phyloP scores from a whole-genome alignment of 2,329 filamentous ascomycete genomes.

The Davidsoniella neocaledoniae region DNA sequence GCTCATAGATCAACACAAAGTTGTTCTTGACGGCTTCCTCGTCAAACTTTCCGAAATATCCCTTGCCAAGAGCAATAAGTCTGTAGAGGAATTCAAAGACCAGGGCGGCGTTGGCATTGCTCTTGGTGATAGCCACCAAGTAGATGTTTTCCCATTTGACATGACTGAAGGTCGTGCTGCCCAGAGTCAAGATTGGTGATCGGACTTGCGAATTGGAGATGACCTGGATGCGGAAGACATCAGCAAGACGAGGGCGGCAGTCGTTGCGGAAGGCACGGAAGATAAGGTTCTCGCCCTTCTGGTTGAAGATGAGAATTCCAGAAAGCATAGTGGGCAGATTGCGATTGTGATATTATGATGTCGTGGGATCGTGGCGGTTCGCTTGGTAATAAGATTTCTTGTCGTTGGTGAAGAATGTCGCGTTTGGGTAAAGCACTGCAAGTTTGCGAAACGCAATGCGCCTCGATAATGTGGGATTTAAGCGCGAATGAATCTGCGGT shows the following conservation, averaged over 20 bases:
- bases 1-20: constrained; percentile 95
- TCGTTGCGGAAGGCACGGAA: constrained; percentile 98
- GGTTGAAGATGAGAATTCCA: constrained; percentile 94
- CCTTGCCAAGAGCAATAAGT: constrained; percentile 73
- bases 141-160: constrained; percentile 99
- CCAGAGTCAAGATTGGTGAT: constrained; percentile 90
- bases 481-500: no score
- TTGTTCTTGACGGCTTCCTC: constrained; percentile 99
- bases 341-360: not conserved
- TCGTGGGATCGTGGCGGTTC: not conserved
- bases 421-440: not conserved
- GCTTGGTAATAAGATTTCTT: not conserved
- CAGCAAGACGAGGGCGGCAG: constrained; percentile 89
- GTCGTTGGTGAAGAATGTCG: not conserved
- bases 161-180: constrained; percentile 97
- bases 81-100: constrained; percentile 97
- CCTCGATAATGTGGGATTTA: not conserved
- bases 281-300: constrained; percentile 99
- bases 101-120: constrained; percentile 94
- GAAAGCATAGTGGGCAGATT: constrained; percentile 53
- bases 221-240: constrained; percentile 98
- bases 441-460: not conserved
- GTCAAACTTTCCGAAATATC: constrained; percentile 98
- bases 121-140: constrained; percentile 91
- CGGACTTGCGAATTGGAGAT: constrained; percentile 97